Percentiles rank a stretch among this genome's conserved stretches.
These are phyloP conservation scores for Fraxinus platypoda DNA, from an alignment of 305 asterid species.

Conservation along the genomic window DNA sequence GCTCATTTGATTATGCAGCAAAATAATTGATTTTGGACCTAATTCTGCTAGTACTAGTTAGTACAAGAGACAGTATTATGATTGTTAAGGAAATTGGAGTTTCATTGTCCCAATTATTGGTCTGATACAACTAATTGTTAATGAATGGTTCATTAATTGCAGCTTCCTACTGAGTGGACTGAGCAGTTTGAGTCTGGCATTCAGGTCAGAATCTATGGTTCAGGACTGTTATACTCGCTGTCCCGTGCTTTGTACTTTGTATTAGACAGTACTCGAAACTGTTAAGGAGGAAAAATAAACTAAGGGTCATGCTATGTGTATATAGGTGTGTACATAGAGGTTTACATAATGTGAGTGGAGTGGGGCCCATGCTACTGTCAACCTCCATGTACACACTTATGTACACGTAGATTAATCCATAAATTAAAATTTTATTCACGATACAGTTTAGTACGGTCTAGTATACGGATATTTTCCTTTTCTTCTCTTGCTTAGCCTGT, in stretches of 20 bases:
- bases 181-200: constrained; percentile 99
- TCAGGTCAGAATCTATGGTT: constrained; percentile 56
- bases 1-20: not conserved
- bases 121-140: constrained; percentile 25
- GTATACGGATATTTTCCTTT: not conserved
- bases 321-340: too few relatives aligned
- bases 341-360: too few relatives aligned
- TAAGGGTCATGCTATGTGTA: not conserved
- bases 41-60: not conserved
- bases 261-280: not conserved
- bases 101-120: constrained; percentile 43
- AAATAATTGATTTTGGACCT: constrained; percentile 15
- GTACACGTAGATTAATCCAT: too few relatives aligned
- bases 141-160: constrained; percentile 51
- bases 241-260: constrained; percentile 6
- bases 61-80: not conserved
- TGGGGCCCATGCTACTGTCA: too few relatives aligned
- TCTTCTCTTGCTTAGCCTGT: constrained; percentile 4
- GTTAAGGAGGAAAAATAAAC: not conserved
- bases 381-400: too few relatives aligned
- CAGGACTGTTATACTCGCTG: constrained; percentile 6
- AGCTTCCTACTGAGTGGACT: constrained; percentile 97
- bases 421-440: not conserved
- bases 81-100: constrained; percentile 19
- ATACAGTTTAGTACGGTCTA: not conserved